Conservation (phyloP, 495 filamentous ascomycete species). For the Penicillium ucsense region DNA sequence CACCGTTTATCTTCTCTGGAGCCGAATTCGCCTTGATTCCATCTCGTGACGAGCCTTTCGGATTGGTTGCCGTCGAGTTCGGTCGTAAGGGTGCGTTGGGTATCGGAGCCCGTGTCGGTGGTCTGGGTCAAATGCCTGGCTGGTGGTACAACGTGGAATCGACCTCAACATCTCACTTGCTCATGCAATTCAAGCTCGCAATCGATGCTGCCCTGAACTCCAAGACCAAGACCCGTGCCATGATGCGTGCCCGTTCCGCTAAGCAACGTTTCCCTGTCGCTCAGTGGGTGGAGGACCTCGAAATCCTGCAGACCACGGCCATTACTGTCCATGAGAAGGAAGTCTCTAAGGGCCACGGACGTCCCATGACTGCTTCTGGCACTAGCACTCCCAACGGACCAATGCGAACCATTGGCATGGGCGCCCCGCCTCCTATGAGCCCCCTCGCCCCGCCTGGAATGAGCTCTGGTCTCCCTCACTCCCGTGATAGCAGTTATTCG, state of each 20-base stretch:
- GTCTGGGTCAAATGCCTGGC: constrained; percentile 69
- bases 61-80: constrained; percentile 70
- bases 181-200: constrained; percentile 64
- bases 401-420: constrained; percentile 15
- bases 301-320: constrained; percentile 47
- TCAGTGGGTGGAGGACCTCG: constrained; percentile 56
- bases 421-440: constrained; percentile 4
- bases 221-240: constrained; percentile 44
- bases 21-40: constrained; percentile 74
- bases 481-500: constrained; percentile 17
- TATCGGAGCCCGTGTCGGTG: constrained; percentile 55
- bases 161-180: constrained; percentile 55
- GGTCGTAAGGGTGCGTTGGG: constrained; percentile 69
- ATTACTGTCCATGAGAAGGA: constrained; percentile 38
- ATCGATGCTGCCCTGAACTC: constrained; percentile 58
- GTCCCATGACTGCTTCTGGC: constrained; percentile 26
- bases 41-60: constrained; percentile 71
- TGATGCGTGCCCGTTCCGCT: constrained; percentile 65
- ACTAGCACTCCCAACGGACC: constrained; percentile 22
- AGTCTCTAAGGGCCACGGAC: constrained; percentile 23
- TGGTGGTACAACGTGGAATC: constrained; percentile 66
- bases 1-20: constrained; percentile 68
- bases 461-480: constrained; percentile 21
- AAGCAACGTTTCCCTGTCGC: constrained; percentile 69
- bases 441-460: constrained; percentile 33